Evolutionary conservation across 106 monocot species (phyloP).

Genomic region (Dioscorea dumetorum): DNA sequence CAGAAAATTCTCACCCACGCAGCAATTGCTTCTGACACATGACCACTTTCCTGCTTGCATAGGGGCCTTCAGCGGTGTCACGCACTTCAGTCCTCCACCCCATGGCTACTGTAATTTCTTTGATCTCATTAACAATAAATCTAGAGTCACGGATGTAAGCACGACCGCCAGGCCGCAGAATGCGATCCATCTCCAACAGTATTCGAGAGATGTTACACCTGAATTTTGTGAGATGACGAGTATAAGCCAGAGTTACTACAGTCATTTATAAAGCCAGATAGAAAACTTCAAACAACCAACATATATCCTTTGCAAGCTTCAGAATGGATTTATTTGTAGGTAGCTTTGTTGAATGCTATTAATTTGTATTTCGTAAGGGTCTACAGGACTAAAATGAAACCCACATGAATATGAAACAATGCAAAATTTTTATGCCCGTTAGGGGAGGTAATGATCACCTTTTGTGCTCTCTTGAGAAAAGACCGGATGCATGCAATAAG

Average conservation of each 20-base stretch:
- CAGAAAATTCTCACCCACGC: neutral
- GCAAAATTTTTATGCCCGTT: too few relatives aligned
- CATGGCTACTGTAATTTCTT: slow-evolving; percentile 57
- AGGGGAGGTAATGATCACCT: slow-evolving; percentile 23
- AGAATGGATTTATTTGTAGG: too few relatives aligned
- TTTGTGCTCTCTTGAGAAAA: slow-evolving; percentile 59
- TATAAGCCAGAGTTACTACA: neutral
- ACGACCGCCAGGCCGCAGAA: slow-evolving; percentile 66
- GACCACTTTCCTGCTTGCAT: slow-evolving; percentile 52
- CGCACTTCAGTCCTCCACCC: slow-evolving; percentile 59
- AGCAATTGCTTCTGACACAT: slow-evolving; percentile 45
- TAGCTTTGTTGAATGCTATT: too few relatives aligned
- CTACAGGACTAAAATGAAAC: neutral
- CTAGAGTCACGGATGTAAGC: slow-evolving; percentile 55
- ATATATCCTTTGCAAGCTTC: neutral
- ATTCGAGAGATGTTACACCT: slow-evolving; percentile 75
- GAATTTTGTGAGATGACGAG: neutral
- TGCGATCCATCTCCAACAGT: slow-evolving; percentile 81
- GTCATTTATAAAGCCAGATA: neutral
- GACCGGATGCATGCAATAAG: slow-evolving; percentile 60
- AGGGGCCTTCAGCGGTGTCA: slow-evolving; percentile 73
- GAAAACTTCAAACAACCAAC: neutral
- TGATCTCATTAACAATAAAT: slow-evolving; percentile 39
- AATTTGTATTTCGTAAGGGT: too few relatives aligned
- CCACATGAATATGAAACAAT: too few relatives aligned